A percentile compares a stretch with the other conserved stretches of the same genome.
Evolutionary conservation across 331 rosid species (phyloP).

Genomic region (Arachis monticola): DNA sequence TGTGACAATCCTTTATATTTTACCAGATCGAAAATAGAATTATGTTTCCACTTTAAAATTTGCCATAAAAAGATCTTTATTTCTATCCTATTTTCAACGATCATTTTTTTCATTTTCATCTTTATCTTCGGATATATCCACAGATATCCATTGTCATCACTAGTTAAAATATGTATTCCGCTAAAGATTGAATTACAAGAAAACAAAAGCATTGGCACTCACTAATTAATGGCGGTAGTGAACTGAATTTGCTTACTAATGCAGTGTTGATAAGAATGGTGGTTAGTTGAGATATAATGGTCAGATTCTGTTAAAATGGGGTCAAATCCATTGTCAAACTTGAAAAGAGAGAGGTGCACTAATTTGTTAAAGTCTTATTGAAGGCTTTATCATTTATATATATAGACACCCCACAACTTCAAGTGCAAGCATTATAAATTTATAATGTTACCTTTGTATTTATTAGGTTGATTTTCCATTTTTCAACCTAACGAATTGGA

Average conservation of each 20-base stretch:
- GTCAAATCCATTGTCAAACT: conserved; percentile 39
- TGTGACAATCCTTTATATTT: too few species aligned
- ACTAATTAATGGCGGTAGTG: background rate
- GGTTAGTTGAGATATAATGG: conserved; percentile 44
- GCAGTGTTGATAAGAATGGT: conserved; percentile 16
- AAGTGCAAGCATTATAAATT: conserved; percentile 52
- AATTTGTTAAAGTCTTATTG: conserved; percentile 48
- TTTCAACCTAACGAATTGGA: conserved; percentile 67
- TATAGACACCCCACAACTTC: conserved; percentile 45
- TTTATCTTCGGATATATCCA: too few species aligned
- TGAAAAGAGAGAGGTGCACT: conserved; percentile 16
- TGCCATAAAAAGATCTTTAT: background rate
- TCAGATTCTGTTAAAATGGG: conserved; percentile 46
- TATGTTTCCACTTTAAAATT: too few species aligned
- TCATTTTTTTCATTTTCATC: background rate
- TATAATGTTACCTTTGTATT: conserved; percentile 34
- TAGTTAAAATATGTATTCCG: background rate
- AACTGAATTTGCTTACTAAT: conserved; percentile 21
- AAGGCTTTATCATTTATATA: conserved; percentile 34
- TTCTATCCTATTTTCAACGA: background rate
- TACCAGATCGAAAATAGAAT: too few species aligned
- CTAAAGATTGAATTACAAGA: conserved; percentile 11
- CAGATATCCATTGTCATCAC: background rate
- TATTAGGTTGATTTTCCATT: conserved; percentile 54
- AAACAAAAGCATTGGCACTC: background rate